Conservation (phyloP, 2,329 filamentous ascomycete species). For the Fusarium abutilonis region DNA sequence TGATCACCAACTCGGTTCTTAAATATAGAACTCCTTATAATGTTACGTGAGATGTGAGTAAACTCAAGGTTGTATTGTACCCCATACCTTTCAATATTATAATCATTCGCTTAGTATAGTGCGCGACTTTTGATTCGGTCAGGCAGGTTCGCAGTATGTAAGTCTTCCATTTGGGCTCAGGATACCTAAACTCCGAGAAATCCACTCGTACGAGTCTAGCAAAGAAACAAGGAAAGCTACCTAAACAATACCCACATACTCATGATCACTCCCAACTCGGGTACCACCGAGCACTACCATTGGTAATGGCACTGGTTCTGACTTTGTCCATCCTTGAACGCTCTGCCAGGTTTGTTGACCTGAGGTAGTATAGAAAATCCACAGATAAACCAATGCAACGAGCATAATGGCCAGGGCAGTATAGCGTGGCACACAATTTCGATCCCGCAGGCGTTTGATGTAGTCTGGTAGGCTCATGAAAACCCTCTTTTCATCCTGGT, state of each 20-base stretch:
- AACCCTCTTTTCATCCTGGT: constrained; percentile 35
- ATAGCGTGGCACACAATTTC: constrained; percentile 20
- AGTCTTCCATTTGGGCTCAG: not conserved
- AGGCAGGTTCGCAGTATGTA: not conserved
- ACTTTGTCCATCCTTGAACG: not conserved
- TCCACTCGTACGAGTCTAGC: not conserved
- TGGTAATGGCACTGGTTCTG: not conserved
- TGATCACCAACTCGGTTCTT: not conserved
- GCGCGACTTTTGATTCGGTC: not conserved
- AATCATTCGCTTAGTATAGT: too few species aligned
- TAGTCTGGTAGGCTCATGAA: constrained; percentile 38
- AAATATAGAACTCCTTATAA: too few species aligned
- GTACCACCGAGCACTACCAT: not conserved
- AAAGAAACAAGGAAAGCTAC: constrained; percentile 2
- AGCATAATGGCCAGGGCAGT: constrained; percentile 27
- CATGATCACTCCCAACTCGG: not conserved
- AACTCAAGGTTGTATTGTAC: not conserved
- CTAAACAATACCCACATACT: constrained; percentile 11
- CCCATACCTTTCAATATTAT: not conserved
- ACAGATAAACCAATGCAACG: constrained; percentile 6
- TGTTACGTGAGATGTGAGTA: too few species aligned
- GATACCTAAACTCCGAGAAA: constrained; percentile 4
- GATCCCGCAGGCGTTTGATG: constrained; percentile 29
- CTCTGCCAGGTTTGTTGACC: constrained; percentile 21
- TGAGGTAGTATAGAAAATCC: constrained; percentile 6